Evolutionary conservation across 2,329 filamentous ascomycete genomes (phyloP), one percentile per base, ranked within the genome.

Genomic region (Simplicillium aogashimaense): DNA sequence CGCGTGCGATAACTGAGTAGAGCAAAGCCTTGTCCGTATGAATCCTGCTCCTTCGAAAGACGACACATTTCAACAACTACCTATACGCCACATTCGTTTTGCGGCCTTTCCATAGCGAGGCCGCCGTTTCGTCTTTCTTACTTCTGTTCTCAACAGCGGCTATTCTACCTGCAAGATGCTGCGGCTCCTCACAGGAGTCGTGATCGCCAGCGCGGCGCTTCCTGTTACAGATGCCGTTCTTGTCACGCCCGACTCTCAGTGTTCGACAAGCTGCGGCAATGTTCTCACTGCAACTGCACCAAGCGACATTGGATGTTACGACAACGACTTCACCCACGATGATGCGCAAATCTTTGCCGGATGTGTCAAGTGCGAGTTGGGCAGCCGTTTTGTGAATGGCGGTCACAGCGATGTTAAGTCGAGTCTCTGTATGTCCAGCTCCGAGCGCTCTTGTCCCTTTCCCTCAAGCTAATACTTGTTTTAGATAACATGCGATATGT

Each of bases 361-460:
- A 15, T 79, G 75, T 48, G 52, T 77, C 35, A 52, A 61, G 30
- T 79, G 75, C 54, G 65, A 78, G 48, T 50, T 69, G 20, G 53
- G 50, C 2, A 81, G 77, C 55, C 55, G 58, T 4, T 76, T 45
- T n/a, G 49, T 57, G 2, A 57, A 50, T 6, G 52, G 59, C 14
- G 64, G 63, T 12, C 48, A 67, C 41, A 70, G 74, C 1, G 77
- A 82, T 48, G 56, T 72, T 10, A 63, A 75, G 46, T 69, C 64
- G 45, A 58, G 69, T 38, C 56, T 81, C 13, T 81, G 76, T 80
- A 58, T 50, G 74, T 20, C 4, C 20, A 5, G 13, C 14, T 63
- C 13, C 12, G n/a, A 34, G 17, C 29, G 9, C n/a, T 29, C 18
- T 28, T 14, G 9, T 35, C 35, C 9, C 15, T 34, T 37, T 17